Base-by-base conservation (phyloP, 768 basidiomycete genomes). In the Cystobasidium tubakii region DNA sequence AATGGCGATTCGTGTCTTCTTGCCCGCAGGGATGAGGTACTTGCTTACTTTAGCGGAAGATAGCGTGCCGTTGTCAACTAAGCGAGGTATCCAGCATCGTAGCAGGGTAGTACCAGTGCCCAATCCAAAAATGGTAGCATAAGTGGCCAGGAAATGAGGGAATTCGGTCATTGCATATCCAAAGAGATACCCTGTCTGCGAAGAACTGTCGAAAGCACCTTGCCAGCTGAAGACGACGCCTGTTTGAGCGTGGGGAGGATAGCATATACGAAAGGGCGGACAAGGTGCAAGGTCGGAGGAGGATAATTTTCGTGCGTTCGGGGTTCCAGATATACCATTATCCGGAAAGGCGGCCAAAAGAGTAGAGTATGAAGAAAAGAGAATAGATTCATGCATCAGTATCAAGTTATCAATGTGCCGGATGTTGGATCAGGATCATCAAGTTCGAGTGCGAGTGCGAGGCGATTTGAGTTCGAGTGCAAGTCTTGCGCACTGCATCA, bases 151-250 rank as follows among this genome's bases (percentile, higher is more conserved):
- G 63, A 65, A 42, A 42, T 42, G 63, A 6, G 36, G 36, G 3
- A 65, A 39, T 60, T 60, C 57, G 2, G 23, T 42, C 27, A 42
- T 4, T 36, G 63, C 63, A 17, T 21, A 39, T 6, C 31, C 27
- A 4, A 65, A 65, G 7, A 60, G 57, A 31, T 60, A 60, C 13
- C 57, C 57, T 60, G 57, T 27, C 27, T 60, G 57, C 6, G 57
- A 60, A 21, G 57, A 15, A 34, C 44, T 65, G 34, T 65, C 63
- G 63, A 42, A 65, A 39, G 63, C 63, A 3, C 44, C 39, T 23
- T 65, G 36, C 63, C 63, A 65, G 31, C 27, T 36, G 63, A 65
- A 65, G 63, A 65, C 44, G 10, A 46, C 63, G 36, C 44, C 63
- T 65, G 63, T 36, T 25, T 2, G 12, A 34, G n/a, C n/a, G 21